Percentiles rank a stretch among this genome's conserved stretches.
Evolutionary conservation across 805 yeast genomes (phyloP).

Genomic region (Monosporozyma servazzii): DNA sequence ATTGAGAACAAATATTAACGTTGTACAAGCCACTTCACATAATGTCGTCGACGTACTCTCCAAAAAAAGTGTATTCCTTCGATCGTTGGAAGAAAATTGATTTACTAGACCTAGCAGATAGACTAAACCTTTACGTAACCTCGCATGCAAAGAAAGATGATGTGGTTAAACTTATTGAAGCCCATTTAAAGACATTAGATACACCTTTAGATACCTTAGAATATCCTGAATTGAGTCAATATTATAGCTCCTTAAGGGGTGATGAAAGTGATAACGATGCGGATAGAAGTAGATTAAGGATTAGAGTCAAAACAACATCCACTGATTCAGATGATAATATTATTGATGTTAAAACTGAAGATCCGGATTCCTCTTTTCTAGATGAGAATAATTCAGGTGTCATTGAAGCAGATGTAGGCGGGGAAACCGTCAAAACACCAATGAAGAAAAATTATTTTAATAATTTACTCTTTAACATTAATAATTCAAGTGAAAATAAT

Average conservation of each 20-base stretch:
- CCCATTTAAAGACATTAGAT: constrained; percentile 12
- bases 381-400: not conserved
- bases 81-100: constrained; percentile 23
- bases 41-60: not conserved
- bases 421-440: not conserved
- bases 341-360: constrained; percentile 1
- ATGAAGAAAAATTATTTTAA: constrained; percentile 4
- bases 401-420: not conserved
- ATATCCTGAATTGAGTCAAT: constrained; percentile 23
- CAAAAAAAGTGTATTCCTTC: constrained; percentile 8
- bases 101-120: constrained; percentile 21
- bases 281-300: constrained; percentile 1
- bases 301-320: not conserved
- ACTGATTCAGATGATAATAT: not conserved
- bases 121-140: constrained; percentile 14
- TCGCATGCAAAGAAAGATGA: constrained; percentile 13
- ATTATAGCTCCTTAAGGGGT: constrained; percentile 10
- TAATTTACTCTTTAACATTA: constrained; percentile 5
- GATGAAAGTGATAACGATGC: not conserved
- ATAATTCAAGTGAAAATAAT: constrained; percentile 5
- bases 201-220: constrained; percentile 19
- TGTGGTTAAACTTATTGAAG: constrained; percentile 13
- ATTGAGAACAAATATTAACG: no score
- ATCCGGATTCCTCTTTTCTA: not conserved
- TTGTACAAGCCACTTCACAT: no score